phyloP scores from a whole-genome alignment of 192 early-diverging fungal genomes.

The Nowakowskiella sp. region DNA sequence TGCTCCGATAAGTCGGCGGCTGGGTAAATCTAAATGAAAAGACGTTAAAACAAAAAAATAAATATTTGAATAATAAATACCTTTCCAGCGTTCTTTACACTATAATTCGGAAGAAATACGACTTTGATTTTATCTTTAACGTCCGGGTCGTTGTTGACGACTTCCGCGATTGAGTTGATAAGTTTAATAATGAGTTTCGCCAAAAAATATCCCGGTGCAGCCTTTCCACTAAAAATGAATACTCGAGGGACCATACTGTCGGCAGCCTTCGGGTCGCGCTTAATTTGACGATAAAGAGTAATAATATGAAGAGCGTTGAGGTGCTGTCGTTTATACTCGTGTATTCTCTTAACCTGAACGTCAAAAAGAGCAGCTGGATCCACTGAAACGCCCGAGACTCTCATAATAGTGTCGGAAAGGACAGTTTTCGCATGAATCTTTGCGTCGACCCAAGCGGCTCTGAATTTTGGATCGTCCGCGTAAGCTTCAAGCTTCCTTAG shows the following conservation, averaged over 20 bases:
- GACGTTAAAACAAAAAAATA: no score
- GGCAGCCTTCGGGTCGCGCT: no score
- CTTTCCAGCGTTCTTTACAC: constrained; percentile 91
- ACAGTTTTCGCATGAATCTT: constrained; percentile 53
- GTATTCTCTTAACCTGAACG: constrained; percentile 90
- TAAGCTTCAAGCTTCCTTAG: constrained; percentile 56
- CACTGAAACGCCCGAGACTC: constrained; percentile 61
- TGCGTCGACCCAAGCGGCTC: constrained; percentile 77
- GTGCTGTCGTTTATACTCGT: constrained; percentile 99
- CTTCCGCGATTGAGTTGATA: constrained; percentile 85
- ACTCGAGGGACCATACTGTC: no score
- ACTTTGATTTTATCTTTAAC: constrained; percentile 36
- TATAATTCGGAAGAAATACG: constrained; percentile 97
- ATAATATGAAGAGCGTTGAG: constrained; percentile 97
- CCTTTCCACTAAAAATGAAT: constrained; percentile 95
- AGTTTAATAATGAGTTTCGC: constrained; percentile 99
- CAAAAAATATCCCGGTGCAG: constrained; percentile 95
- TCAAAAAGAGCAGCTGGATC: constrained; percentile 89
- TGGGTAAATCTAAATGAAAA: no score
- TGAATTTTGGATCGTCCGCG: constrained; percentile 62
- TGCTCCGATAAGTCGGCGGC: constrained; percentile 99
- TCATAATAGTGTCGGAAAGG: constrained; percentile 74
- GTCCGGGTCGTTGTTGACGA: constrained; percentile 82
- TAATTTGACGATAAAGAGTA: constrained; percentile 80
- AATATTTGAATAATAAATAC: no score